Percentiles rank a stretch among this genome's conserved stretches.
Evolutionary conservation across 345 rosid genomes (phyloP).

Genomic region (Hypericum perforatum): DNA sequence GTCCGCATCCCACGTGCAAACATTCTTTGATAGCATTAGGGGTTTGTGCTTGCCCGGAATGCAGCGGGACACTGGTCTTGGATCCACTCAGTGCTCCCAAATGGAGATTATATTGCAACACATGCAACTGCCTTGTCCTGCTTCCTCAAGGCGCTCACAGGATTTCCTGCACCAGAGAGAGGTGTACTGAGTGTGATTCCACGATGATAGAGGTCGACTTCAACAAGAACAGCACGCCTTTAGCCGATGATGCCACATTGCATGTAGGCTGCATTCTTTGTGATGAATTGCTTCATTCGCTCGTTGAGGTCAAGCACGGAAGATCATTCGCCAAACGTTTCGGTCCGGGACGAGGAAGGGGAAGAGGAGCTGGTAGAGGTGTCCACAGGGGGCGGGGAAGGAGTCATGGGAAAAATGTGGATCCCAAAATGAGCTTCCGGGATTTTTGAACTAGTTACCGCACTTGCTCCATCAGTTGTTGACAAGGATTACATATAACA

Average conservation of each 20-base stretch:
- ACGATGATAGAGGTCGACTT: constrained; percentile 79
- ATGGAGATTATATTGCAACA: constrained; percentile 91
- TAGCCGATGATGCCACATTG: constrained; percentile 74
- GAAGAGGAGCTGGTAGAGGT: constrained; percentile 64
- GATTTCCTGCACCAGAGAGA: constrained; percentile 50
- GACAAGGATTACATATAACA: no score
- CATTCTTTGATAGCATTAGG: constrained; percentile 82
- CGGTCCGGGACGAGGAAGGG: constrained; percentile 37
- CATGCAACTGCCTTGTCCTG: constrained; percentile 78
- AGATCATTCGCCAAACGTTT: constrained; percentile 48
- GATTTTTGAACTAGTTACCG: constrained; percentile 23
- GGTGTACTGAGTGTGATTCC: constrained; percentile 71
- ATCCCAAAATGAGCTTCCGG: constrained; percentile 58
- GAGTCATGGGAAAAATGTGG: constrained; percentile 25
- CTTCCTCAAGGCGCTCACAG: constrained; percentile 95
- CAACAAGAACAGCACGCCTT: constrained; percentile 82
- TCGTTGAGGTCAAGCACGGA: constrained; percentile 81
- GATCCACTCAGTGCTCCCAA: constrained; percentile 89
- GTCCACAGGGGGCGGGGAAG: constrained; percentile 41
- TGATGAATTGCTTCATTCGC: constrained; percentile 80
- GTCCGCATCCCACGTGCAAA: constrained; percentile 83
- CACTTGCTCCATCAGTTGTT: no score
- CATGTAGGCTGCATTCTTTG: constrained; percentile 80
- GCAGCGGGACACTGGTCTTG: constrained; percentile 74
- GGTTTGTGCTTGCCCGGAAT: constrained; percentile 96